Conservation (phyloP, 495 filamentous ascomycete species). For the Lasiosphaeria miniovina region DNA sequence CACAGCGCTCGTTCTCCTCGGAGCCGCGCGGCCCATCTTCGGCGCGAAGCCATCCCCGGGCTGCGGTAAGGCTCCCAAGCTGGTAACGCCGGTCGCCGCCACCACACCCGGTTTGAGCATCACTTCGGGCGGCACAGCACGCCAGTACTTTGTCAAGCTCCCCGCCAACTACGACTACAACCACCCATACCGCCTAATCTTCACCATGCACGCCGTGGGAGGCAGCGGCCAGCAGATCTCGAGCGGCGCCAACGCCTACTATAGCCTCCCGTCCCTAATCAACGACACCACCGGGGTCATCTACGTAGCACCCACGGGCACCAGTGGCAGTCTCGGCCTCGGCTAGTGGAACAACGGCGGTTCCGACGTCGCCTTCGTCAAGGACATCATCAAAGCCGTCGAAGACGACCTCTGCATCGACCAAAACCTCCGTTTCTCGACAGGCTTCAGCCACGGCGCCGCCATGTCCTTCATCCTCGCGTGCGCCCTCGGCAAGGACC, state of each 20-base stretch:
- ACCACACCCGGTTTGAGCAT: slow-evolving; percentile 13
- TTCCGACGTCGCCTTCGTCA: slow-evolving; percentile 43
- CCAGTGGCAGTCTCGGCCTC: slow-evolving; percentile 14
- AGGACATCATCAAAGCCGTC: slow-evolving; percentile 33
- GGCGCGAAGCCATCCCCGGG: slow-evolving; percentile 13
- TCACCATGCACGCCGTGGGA: slow-evolving; percentile 39
- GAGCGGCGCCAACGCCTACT: slow-evolving; percentile 34
- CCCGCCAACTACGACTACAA: slow-evolving; percentile 43
- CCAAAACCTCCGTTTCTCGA: slow-evolving; percentile 38
- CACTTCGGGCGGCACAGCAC: slow-evolving; percentile 17
- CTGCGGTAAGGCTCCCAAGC: slow-evolving; percentile 16
- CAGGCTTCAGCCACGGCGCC: slow-evolving; percentile 49
- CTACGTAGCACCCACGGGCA: slow-evolving; percentile 44
- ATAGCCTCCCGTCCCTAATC: slow-evolving; percentile 37
- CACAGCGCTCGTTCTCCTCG: slow-evolving; percentile 8
- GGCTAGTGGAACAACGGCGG: slow-evolving; percentile 45
- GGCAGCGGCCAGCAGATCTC: slow-evolving; percentile 35
- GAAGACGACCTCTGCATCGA: slow-evolving; percentile 45
- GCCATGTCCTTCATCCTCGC: slow-evolving; percentile 46
- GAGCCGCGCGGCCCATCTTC: slow-evolving; percentile 3
- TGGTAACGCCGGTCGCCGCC: slow-evolving; percentile 11
- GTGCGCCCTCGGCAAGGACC: slow-evolving; percentile 37
- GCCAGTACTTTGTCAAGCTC: slow-evolving; percentile 38
- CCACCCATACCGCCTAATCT: slow-evolving; percentile 42
- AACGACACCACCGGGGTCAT: slow-evolving; percentile 40